These are phyloP conservation scores for Medicago lupulina DNA, from an alignment of 306 rosid species.

Conservation along the genomic window DNA sequence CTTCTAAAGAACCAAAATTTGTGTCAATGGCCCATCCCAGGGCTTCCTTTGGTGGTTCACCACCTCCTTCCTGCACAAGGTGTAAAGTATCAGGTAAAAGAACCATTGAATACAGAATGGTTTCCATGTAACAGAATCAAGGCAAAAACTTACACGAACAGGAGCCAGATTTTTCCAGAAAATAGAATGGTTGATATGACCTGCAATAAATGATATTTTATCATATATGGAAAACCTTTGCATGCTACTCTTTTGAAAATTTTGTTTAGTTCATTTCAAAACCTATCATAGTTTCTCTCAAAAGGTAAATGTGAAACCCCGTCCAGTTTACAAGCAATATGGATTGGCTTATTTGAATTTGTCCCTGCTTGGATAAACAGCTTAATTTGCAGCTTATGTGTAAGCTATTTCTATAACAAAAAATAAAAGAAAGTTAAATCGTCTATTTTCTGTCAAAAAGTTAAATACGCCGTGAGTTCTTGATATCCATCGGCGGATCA, in stretches of 20 bases:
- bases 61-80: constrained; percentile 88
- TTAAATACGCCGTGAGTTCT: no score
- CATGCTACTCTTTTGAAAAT: not conserved
- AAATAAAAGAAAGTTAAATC: no score
- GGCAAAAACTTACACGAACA: constrained; percentile 53
- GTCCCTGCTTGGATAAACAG: no score
- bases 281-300: constrained; percentile 16
- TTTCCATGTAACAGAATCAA: constrained; percentile 9
- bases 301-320: not conserved
- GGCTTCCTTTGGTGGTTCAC: constrained; percentile 77
- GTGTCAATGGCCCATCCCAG: constrained; percentile 92
- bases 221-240: not conserved
- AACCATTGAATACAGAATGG: not conserved
- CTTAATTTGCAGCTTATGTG: no score
- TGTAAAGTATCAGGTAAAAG: constrained; percentile 19
- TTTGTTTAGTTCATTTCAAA: constrained; percentile 25
- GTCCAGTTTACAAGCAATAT: not conserved
- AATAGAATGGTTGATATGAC: constrained; percentile 85
- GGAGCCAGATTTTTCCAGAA: constrained; percentile 87
- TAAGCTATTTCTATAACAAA: no score
- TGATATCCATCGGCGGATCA: no score
- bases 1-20: constrained; percentile 74
- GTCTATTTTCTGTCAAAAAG: no score
- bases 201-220: constrained; percentile 51
- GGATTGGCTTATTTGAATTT: not conserved